phyloP scores from a whole-genome alignment of 2,329 filamentous ascomycete species.

The Monosporascus ibericus region DNA sequence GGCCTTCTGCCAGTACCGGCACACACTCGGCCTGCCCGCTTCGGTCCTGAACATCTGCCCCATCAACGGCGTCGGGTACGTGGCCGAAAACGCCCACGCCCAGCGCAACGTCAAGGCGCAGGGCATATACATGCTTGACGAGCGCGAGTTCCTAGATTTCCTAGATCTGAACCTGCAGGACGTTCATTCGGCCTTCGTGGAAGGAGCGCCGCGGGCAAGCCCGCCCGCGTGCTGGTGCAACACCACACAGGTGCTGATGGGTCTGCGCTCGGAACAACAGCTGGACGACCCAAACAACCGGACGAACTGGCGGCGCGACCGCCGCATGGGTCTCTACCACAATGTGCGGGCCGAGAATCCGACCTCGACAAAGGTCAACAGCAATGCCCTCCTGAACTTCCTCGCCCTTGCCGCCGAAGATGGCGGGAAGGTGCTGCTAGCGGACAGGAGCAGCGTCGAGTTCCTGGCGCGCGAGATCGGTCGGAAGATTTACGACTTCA shows the following conservation, averaged over 20 bases:
- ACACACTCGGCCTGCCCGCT: constrained; percentile 25
- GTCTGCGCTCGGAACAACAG: constrained; percentile 14
- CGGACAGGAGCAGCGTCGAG: constrained; percentile 6
- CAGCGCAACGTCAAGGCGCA: constrained; percentile 16
- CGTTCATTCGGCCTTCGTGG: constrained; percentile 1
- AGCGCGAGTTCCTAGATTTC: constrained; percentile 19
- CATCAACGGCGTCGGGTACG: constrained; percentile 22
- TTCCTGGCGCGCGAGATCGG: constrained; percentile 18
- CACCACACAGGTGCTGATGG: constrained; percentile 16
- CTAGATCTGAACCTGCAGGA: constrained; percentile 14
- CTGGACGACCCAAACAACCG: constrained; percentile 19
- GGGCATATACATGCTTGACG: constrained; percentile 14
- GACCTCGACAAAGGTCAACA: constrained; percentile 5
- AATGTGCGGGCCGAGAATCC: constrained; percentile 10
- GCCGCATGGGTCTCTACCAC: constrained; percentile 23
- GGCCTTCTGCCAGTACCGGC: constrained; percentile 27
- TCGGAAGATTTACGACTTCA: constrained; percentile 16
- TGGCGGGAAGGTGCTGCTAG: constrained; percentile 3
- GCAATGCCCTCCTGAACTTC: constrained; percentile 16
- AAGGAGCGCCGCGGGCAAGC: not conserved
- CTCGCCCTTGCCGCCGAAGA: constrained; percentile 7
- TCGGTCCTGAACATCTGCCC: constrained; percentile 30
- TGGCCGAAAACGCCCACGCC: constrained; percentile 17
- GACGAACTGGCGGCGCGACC: constrained; percentile 22
- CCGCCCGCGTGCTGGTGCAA: constrained; percentile 9